phyloP scores from a whole-genome alignment of 371 early-diverging fungal genomes.

The Entomophthora muscae region DNA sequence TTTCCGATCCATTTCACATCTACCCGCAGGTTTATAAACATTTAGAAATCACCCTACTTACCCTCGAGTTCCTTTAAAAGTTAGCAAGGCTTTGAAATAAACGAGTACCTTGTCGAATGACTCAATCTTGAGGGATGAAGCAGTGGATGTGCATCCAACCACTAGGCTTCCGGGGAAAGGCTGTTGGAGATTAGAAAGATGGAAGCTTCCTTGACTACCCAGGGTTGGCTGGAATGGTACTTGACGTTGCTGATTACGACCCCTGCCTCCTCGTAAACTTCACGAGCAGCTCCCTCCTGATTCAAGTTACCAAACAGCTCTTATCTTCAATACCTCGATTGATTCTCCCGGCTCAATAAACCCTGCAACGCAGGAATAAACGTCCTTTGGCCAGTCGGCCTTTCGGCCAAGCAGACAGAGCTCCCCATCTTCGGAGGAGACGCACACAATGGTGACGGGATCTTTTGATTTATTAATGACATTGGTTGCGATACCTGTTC shows the following conservation, averaged over 20 bases:
- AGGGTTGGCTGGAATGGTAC: constrained; percentile 65
- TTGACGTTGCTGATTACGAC: constrained; percentile 40
- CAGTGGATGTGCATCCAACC: constrained; percentile 59
- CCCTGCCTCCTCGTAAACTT: constrained; percentile 63
- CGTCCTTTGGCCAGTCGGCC: constrained; percentile 37
- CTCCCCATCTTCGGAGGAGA: constrained; percentile 37
- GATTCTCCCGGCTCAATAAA: constrained; percentile 75
- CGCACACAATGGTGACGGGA: constrained; percentile 59
- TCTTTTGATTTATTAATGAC: constrained; percentile 19
- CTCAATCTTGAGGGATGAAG: constrained; percentile 29
- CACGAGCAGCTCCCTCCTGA: constrained; percentile 48
- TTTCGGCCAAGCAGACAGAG: constrained; percentile 56
- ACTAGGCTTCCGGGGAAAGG: constrained; percentile 48
- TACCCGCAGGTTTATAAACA: no score
- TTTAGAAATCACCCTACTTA: not conserved
- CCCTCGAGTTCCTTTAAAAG: not conserved
- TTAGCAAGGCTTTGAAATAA: not conserved
- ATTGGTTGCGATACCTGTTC: constrained; percentile 30
- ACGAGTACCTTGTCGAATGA: not conserved
- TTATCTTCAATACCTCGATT: constrained; percentile 22
- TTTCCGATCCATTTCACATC: no score
- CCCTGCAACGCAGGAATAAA: constrained; percentile 63
- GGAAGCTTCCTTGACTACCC: constrained; percentile 36
- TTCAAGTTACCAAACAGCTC: not conserved
- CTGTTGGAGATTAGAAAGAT: not conserved